Evolutionary conservation across 176 grass and related monocot genomes (phyloP).

Genomic region (Oryza australiensis): DNA sequence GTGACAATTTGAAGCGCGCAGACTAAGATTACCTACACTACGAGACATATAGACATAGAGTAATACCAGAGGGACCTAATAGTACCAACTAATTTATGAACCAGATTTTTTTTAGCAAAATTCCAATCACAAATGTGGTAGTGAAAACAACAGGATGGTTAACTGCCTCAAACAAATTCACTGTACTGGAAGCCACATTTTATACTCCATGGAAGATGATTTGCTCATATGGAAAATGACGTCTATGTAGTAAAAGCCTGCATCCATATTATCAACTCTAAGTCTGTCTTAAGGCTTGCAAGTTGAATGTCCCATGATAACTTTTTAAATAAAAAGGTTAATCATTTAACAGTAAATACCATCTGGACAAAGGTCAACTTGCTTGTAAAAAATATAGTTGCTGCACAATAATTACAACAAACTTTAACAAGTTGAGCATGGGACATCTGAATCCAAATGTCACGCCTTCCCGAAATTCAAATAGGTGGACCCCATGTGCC

Average conservation of each 20-base stretch:
- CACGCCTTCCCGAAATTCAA: background rate
- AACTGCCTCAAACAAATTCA: background rate
- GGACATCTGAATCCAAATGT: background rate
- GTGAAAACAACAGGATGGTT: background rate
- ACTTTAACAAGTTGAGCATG: background rate
- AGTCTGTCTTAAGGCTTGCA: background rate
- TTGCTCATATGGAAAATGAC: background rate
- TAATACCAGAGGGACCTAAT: background rate
- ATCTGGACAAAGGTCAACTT: background rate
- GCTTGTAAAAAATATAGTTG: background rate
- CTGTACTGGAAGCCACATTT: background rate
- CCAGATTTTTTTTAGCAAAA: background rate
- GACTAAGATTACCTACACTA: background rate
- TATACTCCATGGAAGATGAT: background rate
- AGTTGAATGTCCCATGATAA: background rate
- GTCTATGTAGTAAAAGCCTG: background rate
- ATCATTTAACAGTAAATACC: background rate
- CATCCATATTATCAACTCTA: background rate
- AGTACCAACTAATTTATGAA: background rate
- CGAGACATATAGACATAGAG: background rate
- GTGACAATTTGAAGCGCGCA: background rate
- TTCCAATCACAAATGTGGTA: background rate
- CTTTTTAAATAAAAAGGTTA: background rate
- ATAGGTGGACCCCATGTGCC: background rate
- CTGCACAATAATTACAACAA: background rate